Evolutionary conservation across 768 basidiomycete genomes (phyloP).

Genomic region (Coprinopsis marcescibilis): DNA sequence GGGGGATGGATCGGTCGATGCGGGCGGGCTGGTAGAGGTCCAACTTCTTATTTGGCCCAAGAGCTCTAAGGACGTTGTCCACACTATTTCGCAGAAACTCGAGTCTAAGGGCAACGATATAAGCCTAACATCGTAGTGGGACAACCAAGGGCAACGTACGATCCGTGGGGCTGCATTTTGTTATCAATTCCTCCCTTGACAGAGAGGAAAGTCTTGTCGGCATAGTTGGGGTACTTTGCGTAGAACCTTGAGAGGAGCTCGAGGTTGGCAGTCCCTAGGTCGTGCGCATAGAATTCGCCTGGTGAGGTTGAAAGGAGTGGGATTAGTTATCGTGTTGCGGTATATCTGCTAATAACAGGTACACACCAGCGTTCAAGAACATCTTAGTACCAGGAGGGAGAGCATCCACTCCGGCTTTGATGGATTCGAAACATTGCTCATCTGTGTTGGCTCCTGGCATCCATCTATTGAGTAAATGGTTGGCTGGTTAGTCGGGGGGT

Average conservation of each 20-base stretch:
- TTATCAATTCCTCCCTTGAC: background rate
- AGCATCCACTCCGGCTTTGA: constrained; percentile 45
- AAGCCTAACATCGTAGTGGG: background rate
- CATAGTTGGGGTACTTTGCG: constrained; percentile 9
- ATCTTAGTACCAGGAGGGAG: constrained; percentile 41
- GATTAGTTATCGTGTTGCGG: too few species aligned
- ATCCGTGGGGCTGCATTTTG: background rate
- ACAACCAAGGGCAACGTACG: background rate
- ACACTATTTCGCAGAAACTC: constrained; percentile 27
- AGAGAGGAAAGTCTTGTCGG: background rate
- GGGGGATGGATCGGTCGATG: constrained; percentile 32
- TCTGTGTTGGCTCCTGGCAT: constrained; percentile 41
- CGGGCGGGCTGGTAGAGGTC: constrained; percentile 57
- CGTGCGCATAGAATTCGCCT: constrained; percentile 10
- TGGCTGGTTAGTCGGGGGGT: background rate
- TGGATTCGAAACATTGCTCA: constrained; percentile 55
- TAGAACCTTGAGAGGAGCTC: constrained; percentile 8
- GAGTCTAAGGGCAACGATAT: background rate
- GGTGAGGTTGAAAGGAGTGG: background rate
- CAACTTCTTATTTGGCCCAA: constrained; percentile 48
- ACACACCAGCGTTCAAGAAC: constrained; percentile 35
- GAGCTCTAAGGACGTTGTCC: constrained; percentile 32
- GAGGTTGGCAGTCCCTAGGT: constrained; percentile 6
- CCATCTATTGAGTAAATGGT: constrained; percentile 26
- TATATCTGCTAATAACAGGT: background rate